Percentiles rank a stretch among this genome's conserved stretches.
phyloP scores from a whole-genome alignment of 257 asterid genomes.

The Solanum chilense region DNA sequence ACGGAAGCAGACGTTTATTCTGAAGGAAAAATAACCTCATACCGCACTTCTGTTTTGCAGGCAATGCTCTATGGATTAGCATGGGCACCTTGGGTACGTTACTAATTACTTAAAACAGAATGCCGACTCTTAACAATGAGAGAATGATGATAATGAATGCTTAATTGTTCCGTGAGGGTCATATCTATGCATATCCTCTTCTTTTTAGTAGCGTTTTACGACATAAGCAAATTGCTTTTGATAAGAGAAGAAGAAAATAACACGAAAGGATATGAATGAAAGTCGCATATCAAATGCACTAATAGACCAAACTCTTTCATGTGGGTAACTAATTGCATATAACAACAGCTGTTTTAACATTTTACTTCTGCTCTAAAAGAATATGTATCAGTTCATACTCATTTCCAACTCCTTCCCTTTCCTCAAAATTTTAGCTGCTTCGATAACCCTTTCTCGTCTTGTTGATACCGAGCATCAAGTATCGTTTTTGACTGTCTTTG shows the following conservation, averaged over 20 bases:
- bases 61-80: conserved; percentile 90
- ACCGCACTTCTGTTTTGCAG: conserved; percentile 20
- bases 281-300: background rate
- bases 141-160: background rate
- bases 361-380: background rate
- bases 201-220: background rate
- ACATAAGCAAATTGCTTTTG: background rate
- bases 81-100: conserved; percentile 90
- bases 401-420: background rate
- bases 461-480: background rate
- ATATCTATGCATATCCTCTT: background rate
- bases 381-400: background rate
- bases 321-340: background rate
- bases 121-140: background rate
- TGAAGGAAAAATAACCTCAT: background rate
- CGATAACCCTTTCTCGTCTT: background rate
- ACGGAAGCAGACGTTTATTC: background rate
- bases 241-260: background rate
- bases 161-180: background rate
- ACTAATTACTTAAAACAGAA: background rate
- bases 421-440: background rate
- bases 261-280: background rate
- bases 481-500: background rate
- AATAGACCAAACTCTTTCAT: background rate
- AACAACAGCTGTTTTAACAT: background rate